Evolutionary conservation across 1,284 basidiomycete species (phyloP), one percentile per base, ranked within the genome.

Genomic region (Ustilago xerochloae): DNA sequence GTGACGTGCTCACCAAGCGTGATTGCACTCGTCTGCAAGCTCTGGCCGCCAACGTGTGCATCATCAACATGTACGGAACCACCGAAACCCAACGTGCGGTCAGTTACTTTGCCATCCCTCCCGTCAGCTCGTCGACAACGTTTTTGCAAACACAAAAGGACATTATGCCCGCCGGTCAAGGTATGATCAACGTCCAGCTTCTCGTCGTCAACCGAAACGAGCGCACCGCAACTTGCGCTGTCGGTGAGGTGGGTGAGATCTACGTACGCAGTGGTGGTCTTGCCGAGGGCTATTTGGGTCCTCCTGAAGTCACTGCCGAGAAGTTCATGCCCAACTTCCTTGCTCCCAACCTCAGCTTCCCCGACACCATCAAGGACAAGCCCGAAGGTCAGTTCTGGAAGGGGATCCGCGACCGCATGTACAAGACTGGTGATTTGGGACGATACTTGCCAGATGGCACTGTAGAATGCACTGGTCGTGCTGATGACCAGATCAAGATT

Each of bases 61-160:
- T 99, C 85, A 91, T 99, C 86, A 99, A 99, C 88, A 99, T 99
- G 97, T 99, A 98, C 85, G 97, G 97, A 24, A 99, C 97, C 9
- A 99, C 97, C 24, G 97, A 99, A 86, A 99, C 97, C 4, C 97
- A 99, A 85, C 92, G 97, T 51, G 97, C 97, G 0, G 97, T 99
- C 12, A 97, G 94, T 36, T 99, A 99, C 87, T 98, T 97, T 85
- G 89, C 91, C 35, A 94, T 99, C 75, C 95, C 96, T 2, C 89
- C 92, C 51, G 89, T 97, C 22, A 89, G 90, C 35, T 88, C 89
- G 62, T 93, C 97, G 81, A 88, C 91, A 5, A 94, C 93, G 3
- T 99, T 97, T 88, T 88, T 99, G 43, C 90, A 91, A 32, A 94
- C 91, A 1, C 93, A 97, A 85, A 99, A 99, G 86, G 97, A 99